Evolutionary conservation across 202 grass and related monocot species (phyloP), one percentile per base, ranked within the genome.

Genomic region (Elaeis oleifera): DNA sequence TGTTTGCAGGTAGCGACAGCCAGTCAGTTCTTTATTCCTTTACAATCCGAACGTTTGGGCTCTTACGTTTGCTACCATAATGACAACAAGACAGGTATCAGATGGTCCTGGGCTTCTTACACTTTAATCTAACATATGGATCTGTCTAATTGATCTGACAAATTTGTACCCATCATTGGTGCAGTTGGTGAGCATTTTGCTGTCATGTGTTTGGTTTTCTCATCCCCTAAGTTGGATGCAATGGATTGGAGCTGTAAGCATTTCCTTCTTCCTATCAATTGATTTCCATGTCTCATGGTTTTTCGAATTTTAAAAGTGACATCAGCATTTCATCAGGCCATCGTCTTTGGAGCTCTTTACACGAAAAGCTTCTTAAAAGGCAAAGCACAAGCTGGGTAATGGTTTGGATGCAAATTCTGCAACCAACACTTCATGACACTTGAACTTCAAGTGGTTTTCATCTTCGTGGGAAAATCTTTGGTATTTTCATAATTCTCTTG

Each of bases 11-110:
- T 99, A 74, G 94, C 94, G 56, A 99, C 94, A 59, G 88, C 68
- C 51, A 92, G 94, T 72, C 94, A 92, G 64, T 97, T 97, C 79
- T 97, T 97, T 54, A 92, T 97, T 89, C 89, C 88, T 1, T 89
- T 67, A 97, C 94, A 21, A 97, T 97, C 23, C 80, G 77, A 17
- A 89, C 84, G 25, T 97, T 97, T 36, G 94, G 94, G 21, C 88
- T 68, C 88, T 92, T 73, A 97, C 85, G 64, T 92, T 97, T 79
- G 94, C 94, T 59, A 97, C 94, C 16, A 88, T 92, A 79, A 97
- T 92, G 94, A 92, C 94, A 49, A 92, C 94, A 21, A 89, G 94
- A 86, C 94, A 97, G 81, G 94, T 89, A 56, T 16, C 49, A 8
- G 36, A 44, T 44, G 9, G 0, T 13, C 36, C 11, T 44, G 3